These are phyloP conservation scores for Mycena maculata DNA, from an alignment of 768 basidiomycete genomes.

Conservation along the genomic window DNA sequence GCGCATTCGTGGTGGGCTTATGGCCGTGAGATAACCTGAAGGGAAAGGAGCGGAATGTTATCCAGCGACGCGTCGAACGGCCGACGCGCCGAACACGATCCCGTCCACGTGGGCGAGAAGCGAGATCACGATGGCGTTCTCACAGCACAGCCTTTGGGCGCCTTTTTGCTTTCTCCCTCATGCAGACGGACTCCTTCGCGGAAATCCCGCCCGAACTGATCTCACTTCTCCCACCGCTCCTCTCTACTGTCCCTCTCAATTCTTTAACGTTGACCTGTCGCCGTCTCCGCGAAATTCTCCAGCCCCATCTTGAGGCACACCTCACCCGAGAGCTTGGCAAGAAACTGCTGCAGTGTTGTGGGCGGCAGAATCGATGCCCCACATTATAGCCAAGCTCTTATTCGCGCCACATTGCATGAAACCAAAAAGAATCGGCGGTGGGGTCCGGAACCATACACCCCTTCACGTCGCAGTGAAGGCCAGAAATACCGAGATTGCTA, in stretches of 20 bases:
- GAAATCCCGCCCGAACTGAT: slow-evolving; percentile 22
- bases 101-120: too few relatives aligned
- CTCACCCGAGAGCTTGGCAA: slow-evolving; percentile 5
- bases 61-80: too few relatives aligned
- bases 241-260: slow-evolving; percentile 8
- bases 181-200: slow-evolving; percentile 2
- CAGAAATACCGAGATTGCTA: not conserved
- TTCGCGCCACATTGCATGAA: slow-evolving; percentile 5
- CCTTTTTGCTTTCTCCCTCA: too few relatives aligned
- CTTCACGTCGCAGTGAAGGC: slow-evolving; percentile 14
- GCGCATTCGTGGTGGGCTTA: too few relatives aligned
- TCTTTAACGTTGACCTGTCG: not conserved
- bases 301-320: slow-evolving; percentile 19
- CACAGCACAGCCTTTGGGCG: too few relatives aligned
- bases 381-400: slow-evolving; percentile 15
- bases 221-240: not conserved
- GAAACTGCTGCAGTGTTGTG: not conserved
- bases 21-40: too few relatives aligned
- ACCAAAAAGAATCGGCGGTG: not conserved
- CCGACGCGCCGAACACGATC: too few relatives aligned
- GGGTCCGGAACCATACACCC: not conserved
- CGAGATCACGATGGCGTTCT: too few relatives aligned
- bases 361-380: slow-evolving; percentile 7
- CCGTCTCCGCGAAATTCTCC: slow-evolving; percentile 15
- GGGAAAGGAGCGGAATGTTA: too few relatives aligned